A percentile compares a stretch with the other conserved stretches of the same genome.
Conservation (phyloP, 176 grass and related monocot genomes). For the Zea mays region DNA sequence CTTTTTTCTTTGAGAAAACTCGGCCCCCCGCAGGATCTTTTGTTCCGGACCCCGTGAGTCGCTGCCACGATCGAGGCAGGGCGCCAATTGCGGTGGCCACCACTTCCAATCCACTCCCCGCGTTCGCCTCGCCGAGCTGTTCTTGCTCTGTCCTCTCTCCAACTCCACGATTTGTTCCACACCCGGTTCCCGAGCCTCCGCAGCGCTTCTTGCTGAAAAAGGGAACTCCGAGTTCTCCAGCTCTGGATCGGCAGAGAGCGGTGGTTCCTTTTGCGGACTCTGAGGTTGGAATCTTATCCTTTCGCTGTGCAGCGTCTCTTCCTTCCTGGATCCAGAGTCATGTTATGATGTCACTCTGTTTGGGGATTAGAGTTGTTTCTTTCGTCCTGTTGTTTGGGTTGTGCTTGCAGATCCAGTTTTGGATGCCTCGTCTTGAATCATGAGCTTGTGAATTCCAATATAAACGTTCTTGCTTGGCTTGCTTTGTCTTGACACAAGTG, state of each 20-base stretch:
- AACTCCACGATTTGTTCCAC: conserved; percentile 38
- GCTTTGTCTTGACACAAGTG: conserved; percentile 29
- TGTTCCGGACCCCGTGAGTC: conserved; percentile 25
- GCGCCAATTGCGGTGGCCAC: conserved; percentile 37
- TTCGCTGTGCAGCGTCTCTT: conserved; percentile 14
- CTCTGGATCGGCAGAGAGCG: conserved; percentile 29
- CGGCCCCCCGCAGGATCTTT: conserved; percentile 5
- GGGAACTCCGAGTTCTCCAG: not conserved
- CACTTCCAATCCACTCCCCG: conserved; percentile 46
- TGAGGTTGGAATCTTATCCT: conserved; percentile 33
- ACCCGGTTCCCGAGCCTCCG: not conserved
- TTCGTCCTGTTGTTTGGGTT: conserved; percentile 18
- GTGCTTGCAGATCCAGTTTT: conserved; percentile 40
- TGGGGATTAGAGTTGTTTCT: not conserved
- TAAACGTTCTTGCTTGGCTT: conserved; percentile 5
- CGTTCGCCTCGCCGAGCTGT: conserved; percentile 35
- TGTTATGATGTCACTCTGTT: not conserved
- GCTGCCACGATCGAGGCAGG: conserved; percentile 42
- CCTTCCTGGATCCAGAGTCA: conserved; percentile 5
- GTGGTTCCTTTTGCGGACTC: not conserved
- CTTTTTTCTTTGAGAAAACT: not conserved
- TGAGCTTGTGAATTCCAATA: conserved; percentile 17
- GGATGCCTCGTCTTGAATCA: conserved; percentile 5
- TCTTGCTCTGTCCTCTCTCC: conserved; percentile 27
- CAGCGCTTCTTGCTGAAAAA: not conserved